Evolutionary conservation across 208 protist genomes (phyloP).

Genomic region (Angomonas deanei): DNA sequence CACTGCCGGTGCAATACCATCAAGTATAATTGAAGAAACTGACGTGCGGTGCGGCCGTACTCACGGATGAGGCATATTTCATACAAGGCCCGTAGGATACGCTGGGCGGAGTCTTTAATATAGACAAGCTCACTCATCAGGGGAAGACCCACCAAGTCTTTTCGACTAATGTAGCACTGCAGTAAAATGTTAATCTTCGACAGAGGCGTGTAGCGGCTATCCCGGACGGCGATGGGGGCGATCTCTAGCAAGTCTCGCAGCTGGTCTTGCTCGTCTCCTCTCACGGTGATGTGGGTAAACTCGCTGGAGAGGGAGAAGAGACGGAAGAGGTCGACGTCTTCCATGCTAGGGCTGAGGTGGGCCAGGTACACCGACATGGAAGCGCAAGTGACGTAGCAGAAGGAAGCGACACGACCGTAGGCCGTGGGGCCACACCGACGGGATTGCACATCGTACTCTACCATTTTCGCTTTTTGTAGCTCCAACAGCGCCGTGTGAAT

Average conservation of each 20-base stretch:
- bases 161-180: slow-evolving; percentile 98
- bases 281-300: slow-evolving; percentile 96
- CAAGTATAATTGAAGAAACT: slow-evolving; percentile 79
- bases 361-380: slow-evolving; percentile 96
- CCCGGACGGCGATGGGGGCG: slow-evolving; percentile 98
- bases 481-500: slow-evolving; percentile 92
- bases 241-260: slow-evolving; percentile 94
- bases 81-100: slow-evolving; percentile 90
- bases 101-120: slow-evolving; percentile 95
- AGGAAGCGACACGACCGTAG: slow-evolving; percentile 96
- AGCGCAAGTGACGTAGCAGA: slow-evolving; percentile 97
- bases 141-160: slow-evolving; percentile 96
- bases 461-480: slow-evolving; percentile 88
- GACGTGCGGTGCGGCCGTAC: slow-evolving; percentile 94
- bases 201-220: slow-evolving; percentile 92
- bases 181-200: slow-evolving; percentile 99
- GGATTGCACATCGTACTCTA: slow-evolving; percentile 92
- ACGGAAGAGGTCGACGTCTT: slow-evolving; percentile 97
- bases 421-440: slow-evolving; percentile 91
- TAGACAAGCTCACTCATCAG: slow-evolving; percentile 99
- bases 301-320: slow-evolving; percentile 96
- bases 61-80: slow-evolving; percentile 95
- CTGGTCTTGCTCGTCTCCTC: slow-evolving; percentile 98
- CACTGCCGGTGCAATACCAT: slow-evolving; percentile 98
- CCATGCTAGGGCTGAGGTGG: slow-evolving; percentile 93